Base-by-base conservation (phyloP, 2,329 filamentous ascomycete genomes). In the Aspergillus sp. region DNA sequence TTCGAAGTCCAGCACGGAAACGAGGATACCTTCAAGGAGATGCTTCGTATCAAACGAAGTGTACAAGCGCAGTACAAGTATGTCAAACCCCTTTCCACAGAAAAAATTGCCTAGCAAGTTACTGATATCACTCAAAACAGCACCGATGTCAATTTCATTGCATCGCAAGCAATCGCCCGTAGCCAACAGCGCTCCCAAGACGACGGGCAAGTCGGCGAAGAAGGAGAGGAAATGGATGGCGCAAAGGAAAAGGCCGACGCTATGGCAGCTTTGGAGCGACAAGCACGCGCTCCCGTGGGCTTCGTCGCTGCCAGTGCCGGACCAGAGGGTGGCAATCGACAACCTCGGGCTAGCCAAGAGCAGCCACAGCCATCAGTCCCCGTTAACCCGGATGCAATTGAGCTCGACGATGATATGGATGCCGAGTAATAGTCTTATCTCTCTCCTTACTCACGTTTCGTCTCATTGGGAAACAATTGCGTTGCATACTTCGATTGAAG, bases 1-100 rank as follows among this genome's bases (percentile, higher is more conserved):
- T 98, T 98, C 67, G 94, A 98, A 69, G 89, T 97, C 26, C 86
- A 94, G 65, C 93, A 98, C 63, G 93, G 93, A 54, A 98, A 98
- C 70, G 94, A 98, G 67, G 93, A 98, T 66, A 98, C 94, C 0
- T 98, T 94, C 77, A 96, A 95, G 73, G 93, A 98, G 66, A 98
- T 98, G 93, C 76, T 97, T 52, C 84, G 93, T 29, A 89, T 98
- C 75, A 98, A 97, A 77, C 78, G 93, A 64, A 95, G 88, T 68
- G 93, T 98, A 8, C 89, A 96, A 68, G 91, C 93, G 45, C 88
- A 96, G 72, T 98, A 94, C 76, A 97, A 97, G 78, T 81, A 77
- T 62, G 74, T 70, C 41, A 35, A 35, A 8, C 34, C 40, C 4
- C 19, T 40, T 41, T 42, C 35, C n/a, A 4, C 2, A 42, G 41